Conservation (phyloP, 305 asterid genomes). For the Caryopteris hybrid region DNA sequence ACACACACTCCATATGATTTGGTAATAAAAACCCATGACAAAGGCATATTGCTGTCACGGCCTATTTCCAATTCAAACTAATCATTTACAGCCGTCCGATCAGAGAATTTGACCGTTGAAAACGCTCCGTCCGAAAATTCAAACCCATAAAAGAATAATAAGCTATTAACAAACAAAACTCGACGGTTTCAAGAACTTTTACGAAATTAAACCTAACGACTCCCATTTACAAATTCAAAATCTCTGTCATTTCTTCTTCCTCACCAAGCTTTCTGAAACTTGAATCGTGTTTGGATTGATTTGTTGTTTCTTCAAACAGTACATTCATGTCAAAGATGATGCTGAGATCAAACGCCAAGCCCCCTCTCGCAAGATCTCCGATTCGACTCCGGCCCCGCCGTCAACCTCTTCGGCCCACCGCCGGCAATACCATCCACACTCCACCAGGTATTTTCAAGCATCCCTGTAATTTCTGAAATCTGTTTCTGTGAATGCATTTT, state of each 20-base stretch:
- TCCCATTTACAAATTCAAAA: background rate
- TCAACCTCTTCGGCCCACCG: constrained; percentile 45
- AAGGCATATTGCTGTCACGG: background rate
- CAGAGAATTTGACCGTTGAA: constrained; percentile 35
- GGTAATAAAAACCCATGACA: too few relatives aligned
- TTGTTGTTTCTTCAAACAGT: background rate
- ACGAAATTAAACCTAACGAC: background rate
- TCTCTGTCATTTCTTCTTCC: background rate
- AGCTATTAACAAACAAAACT: background rate
- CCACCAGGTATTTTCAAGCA: constrained; percentile 46
- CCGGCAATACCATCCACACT: constrained; percentile 26
- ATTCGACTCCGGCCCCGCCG: constrained; percentile 61
- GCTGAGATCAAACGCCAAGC: constrained; percentile 59
- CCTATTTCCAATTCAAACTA: constrained; percentile 12
- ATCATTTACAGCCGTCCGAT: constrained; percentile 27
- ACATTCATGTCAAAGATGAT: constrained; percentile 39
- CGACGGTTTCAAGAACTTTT: background rate
- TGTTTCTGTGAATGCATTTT: background rate
- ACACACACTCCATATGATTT: too few relatives aligned
- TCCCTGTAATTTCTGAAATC: background rate
- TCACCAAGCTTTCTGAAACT: background rate
- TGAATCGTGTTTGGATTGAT: background rate
- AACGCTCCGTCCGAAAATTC: constrained; percentile 24
- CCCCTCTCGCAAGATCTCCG: constrained; percentile 87
- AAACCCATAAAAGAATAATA: background rate